phyloP scores from a whole-genome alignment of 176 grass and related monocot species.

The Oryza rufipogon region DNA sequence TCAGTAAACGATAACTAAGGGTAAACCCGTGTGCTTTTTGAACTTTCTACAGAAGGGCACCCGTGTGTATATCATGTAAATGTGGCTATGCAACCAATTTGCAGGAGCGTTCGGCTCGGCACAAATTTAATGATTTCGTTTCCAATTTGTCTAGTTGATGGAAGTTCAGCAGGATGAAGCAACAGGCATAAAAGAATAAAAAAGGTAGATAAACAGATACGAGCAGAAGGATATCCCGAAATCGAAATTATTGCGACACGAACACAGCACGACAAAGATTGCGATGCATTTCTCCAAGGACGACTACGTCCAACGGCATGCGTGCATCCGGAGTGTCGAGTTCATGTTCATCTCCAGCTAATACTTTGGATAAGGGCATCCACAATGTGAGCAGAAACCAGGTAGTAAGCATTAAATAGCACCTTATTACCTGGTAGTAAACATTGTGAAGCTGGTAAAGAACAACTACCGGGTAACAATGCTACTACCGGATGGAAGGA shows the following conservation, averaged over 20 bases:
- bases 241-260: neutral
- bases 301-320: neutral
- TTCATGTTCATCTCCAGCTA: neutral
- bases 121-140: neutral
- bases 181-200: neutral
- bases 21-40: too few species aligned
- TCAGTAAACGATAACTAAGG: too few species aligned
- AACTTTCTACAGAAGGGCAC: too few species aligned
- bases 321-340: neutral
- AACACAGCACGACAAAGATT: neutral
- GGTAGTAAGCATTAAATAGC: too few species aligned
- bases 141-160: neutral
- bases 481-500: too few species aligned
- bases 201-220: neutral
- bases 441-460: too few species aligned
- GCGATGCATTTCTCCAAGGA: constrained; percentile 17
- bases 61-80: too few species aligned
- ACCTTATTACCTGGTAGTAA: too few species aligned
- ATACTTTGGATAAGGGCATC: neutral
- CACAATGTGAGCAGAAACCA: too few species aligned
- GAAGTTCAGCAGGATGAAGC: neutral
- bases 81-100: neutral
- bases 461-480: too few species aligned
- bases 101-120: neutral
- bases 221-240: neutral